Percentiles rank a stretch among this genome's conserved stretches.
These are phyloP conservation scores for Zygnema cylindricum DNA, from an alignment of 139 green algal species.

Conservation along the genomic window DNA sequence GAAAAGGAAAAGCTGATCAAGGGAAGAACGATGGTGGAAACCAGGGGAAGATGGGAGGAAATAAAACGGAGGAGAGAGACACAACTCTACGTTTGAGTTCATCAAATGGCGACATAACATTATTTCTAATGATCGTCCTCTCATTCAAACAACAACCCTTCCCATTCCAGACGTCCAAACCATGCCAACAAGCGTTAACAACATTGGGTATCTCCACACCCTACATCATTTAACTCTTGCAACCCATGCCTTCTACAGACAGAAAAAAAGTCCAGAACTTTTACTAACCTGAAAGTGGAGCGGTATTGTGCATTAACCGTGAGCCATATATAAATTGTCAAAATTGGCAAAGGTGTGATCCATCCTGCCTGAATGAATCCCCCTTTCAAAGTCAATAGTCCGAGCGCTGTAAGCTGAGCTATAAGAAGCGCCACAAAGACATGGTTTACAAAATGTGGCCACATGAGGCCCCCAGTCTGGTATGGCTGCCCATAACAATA, in stretches of 20 bases:
- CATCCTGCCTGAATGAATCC: slow-evolving; percentile 31
- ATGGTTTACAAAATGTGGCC: slow-evolving; percentile 45
- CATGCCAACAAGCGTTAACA: too few species aligned
- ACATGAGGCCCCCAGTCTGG: slow-evolving; percentile 55
- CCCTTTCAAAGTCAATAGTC: slow-evolving; percentile 41
- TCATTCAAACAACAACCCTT: too few species aligned
- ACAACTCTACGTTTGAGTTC: too few species aligned
- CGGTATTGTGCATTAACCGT: slow-evolving; percentile 17
- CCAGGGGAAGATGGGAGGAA: not conserved
- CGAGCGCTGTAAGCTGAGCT: slow-evolving; percentile 47
- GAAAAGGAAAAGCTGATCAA: too few species aligned
- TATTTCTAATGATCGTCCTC: too few species aligned
- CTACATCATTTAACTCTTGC: too few species aligned
- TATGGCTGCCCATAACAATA: slow-evolving; percentile 56
- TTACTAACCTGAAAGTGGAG: slow-evolving; percentile 18
- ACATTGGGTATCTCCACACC: too few species aligned
- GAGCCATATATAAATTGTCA: slow-evolving; percentile 45
- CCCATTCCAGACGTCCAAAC: too few species aligned
- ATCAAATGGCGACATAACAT: too few species aligned
- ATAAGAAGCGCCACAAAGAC: slow-evolving; percentile 49
- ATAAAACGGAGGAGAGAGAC: too few species aligned
- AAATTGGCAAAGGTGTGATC: slow-evolving; percentile 22
- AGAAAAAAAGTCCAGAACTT: not conserved
- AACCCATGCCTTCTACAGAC: too few species aligned
- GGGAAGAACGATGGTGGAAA: not conserved